Conservation (phyloP, 768 basidiomycete genomes). For the Leccinum boreale region DNA sequence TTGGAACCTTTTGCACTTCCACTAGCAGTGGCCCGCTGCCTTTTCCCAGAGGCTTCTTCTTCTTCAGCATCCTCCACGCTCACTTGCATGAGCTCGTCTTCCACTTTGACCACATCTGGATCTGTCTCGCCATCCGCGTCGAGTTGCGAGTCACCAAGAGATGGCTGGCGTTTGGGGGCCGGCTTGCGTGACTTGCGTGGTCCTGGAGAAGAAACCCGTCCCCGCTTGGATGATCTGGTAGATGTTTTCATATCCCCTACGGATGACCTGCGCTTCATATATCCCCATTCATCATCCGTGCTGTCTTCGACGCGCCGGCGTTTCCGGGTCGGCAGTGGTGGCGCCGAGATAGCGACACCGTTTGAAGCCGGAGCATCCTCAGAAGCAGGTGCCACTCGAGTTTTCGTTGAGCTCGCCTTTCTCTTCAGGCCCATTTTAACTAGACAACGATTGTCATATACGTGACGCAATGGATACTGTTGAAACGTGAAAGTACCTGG, state of each 20-base stretch:
- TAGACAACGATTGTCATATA: constrained; percentile 8
- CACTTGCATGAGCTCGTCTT: constrained; percentile 29
- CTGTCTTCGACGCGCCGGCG: constrained; percentile 20
- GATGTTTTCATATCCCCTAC: constrained; percentile 7
- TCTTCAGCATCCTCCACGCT: constrained; percentile 21
- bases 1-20: constrained; percentile 3
- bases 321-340: constrained; percentile 19
- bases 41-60: constrained; percentile 1
- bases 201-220: constrained; percentile 30
- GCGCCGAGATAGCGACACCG: constrained; percentile 17
- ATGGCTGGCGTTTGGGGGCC: constrained; percentile 16
- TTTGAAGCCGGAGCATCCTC: constrained; percentile 10
- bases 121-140: constrained; percentile 34
- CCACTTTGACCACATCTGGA: constrained; percentile 38
- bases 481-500: constrained; percentile 41
- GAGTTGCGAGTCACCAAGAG: constrained; percentile 28
- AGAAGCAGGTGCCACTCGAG: constrained; percentile 3
- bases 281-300: constrained; percentile 7
- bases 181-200: constrained; percentile 20
- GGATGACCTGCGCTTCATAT: constrained; percentile 10
- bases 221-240: constrained; percentile 13
- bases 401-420: constrained; percentile 13
- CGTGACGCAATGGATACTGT: background rate
- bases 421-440: constrained; percentile 18
- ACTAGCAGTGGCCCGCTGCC: background rate